Conservation (phyloP, 2,329 filamentous ascomycete genomes). For the Monilinia polystroma region DNA sequence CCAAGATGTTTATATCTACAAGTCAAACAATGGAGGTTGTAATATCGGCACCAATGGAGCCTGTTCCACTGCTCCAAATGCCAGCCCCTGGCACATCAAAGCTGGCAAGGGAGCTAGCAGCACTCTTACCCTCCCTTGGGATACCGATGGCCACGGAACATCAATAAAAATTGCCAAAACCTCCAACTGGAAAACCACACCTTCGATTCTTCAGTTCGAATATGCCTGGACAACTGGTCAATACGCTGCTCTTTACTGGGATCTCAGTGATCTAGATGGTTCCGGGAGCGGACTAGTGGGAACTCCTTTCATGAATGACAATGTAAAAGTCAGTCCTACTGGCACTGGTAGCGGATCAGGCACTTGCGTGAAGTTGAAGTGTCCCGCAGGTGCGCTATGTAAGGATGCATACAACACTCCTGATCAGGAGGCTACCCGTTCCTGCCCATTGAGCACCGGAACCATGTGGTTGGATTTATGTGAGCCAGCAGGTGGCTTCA, state of each 20-base stretch:
- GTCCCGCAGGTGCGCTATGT: conserved; percentile 17
- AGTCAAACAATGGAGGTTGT: conserved; percentile 18
- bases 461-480: conserved; percentile 23
- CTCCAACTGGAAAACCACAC: conserved; percentile 18
- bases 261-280: conserved; percentile 23
- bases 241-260: conserved; percentile 23
- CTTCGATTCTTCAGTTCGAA: conserved; percentile 22
- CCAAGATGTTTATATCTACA: conserved; percentile 16
- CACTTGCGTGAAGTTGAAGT: conserved; percentile 18
- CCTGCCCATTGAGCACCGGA: conserved; percentile 14
- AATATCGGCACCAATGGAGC: conserved; percentile 16
- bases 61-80: conserved; percentile 12
- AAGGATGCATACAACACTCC: conserved; percentile 22
- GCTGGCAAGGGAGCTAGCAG: conserved; percentile 20
- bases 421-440: conserved; percentile 14
- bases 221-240: conserved; percentile 19
- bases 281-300: conserved; percentile 20
- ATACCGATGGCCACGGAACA: conserved; percentile 16
- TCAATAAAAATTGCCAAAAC: conserved; percentile 22
- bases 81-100: conserved; percentile 19
- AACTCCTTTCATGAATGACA: conserved; percentile 20
- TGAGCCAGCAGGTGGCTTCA: conserved; percentile 11
- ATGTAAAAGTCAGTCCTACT: conserved; percentile 21
- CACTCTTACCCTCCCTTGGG: conserved; percentile 12
- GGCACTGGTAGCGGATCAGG: conserved; percentile 18